Evolutionary conservation across 805 yeast species (phyloP), one percentile per base, ranked within the genome.

Genomic region (Lipomyces starkeyi): DNA sequence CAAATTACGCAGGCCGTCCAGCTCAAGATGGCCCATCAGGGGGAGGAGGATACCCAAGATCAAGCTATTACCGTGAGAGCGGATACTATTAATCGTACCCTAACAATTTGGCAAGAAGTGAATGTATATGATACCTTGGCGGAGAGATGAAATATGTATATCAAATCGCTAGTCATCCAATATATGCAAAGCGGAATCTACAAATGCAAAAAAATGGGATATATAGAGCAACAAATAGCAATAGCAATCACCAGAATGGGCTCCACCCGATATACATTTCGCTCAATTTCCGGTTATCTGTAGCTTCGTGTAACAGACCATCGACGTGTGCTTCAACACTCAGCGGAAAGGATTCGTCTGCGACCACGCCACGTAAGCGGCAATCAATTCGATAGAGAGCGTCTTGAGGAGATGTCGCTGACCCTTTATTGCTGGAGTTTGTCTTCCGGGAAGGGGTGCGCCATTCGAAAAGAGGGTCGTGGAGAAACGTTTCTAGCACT

Each of bases 211-310:
- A 29, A 29, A 29, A 29, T 29, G 32, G 0, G 32, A 29, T 29
- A 37, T 37, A 4, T 14, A 37, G 40, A 11, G 17, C 13, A 14
- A 37, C 40, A 37, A 37, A 13, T 14, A 37, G 40, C 40, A 13
- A n/a, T 43, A 43, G 49, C 22, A 43, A 17, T 43, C 22, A 69
- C 72, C 72, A 83, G 77, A 88, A 88, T 8, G 95, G 85, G 79
- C 87, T 82, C 99, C 99, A 95, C 2, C 99, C 99, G 32, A 90
- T 87, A 78, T 91, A 95, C 99, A 95, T 94, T 72, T 85, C 89
- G 37, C 91, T 83, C 56, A 95, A 79, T 70, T 88, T 88, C 58
- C 88, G 91, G 4, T 81, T 81, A 1, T 91, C 87, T 0, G 91
- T 85, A 0, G 98, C 95, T 70, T 89, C 91, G 73, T 90, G 91